Conservation (phyloP, 768 basidiomycete species). For the Mycena sanguinolenta region DNA sequence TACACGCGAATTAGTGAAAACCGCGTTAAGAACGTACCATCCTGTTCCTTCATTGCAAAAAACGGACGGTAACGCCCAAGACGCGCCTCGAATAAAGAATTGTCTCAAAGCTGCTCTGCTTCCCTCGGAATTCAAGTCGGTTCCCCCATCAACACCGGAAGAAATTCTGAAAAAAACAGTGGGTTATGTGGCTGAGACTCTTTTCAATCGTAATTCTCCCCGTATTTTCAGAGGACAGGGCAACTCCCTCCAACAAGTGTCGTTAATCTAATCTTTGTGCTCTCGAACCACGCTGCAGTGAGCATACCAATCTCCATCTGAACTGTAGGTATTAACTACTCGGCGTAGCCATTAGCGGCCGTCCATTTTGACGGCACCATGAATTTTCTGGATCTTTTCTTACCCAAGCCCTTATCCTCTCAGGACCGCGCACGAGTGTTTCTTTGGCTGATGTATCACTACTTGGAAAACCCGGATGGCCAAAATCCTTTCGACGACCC, state of each 20-base stretch:
- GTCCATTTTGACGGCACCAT: conserved; percentile 81
- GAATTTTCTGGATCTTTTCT: conserved; percentile 88
- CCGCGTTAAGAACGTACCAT: conserved; percentile 89
- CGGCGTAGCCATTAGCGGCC: conserved; percentile 65
- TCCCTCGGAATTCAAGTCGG: conserved; percentile 73
- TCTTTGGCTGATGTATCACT: conserved; percentile 87
- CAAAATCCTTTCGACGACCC: conserved; percentile 85
- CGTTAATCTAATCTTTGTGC: conserved; percentile 87
- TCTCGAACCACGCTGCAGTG: conserved; percentile 84
- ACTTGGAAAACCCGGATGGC: conserved; percentile 74
- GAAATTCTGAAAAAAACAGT: conserved; percentile 81
- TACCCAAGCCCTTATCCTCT: conserved; percentile 81
- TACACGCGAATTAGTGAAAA: conserved; percentile 67
- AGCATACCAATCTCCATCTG: conserved; percentile 43
- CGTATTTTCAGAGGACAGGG: conserved; percentile 61
- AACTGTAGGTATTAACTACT: conserved; percentile 24
- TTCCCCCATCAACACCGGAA: conserved; percentile 79
- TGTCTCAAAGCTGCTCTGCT: conserved; percentile 87
- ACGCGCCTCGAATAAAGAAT: conserved; percentile 93
- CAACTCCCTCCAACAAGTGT: conserved; percentile 86
- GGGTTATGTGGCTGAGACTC: conserved; percentile 44
- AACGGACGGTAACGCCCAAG: conserved; percentile 89
- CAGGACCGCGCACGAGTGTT: conserved; percentile 82
- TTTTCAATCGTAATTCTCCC: conserved; percentile 26
- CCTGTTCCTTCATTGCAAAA: conserved; percentile 92